These are phyloP conservation scores for Inonotus hispidus DNA, from an alignment of 1,284 basidiomycete species.

Conservation along the genomic window DNA sequence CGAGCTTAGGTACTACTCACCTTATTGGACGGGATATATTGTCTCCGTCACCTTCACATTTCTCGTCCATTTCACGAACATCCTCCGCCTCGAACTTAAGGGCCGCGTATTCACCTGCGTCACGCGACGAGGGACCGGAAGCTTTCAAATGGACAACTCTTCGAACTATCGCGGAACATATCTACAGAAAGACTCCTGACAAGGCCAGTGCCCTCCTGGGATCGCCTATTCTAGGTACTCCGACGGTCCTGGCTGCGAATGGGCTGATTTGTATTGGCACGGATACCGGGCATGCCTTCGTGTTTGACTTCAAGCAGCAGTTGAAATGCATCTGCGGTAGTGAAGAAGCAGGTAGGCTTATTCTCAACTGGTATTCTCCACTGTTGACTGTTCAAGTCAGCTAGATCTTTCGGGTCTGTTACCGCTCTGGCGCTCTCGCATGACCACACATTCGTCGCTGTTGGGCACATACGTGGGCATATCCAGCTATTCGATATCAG, in stretches of 20 bases:
- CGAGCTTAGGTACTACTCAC: conserved; percentile 40
- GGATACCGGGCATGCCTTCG: conserved; percentile 68
- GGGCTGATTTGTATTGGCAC: conserved; percentile 91
- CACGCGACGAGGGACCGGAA: conserved; percentile 39
- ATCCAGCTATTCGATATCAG: conserved; percentile 86
- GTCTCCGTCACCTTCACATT: conserved; percentile 57
- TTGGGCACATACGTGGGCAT: conserved; percentile 83
- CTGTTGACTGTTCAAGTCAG: conserved; percentile 32
- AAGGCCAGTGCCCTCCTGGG: conserved; percentile 63
- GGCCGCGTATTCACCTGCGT: conserved; percentile 25
- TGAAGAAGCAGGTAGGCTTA: conserved; percentile 54
- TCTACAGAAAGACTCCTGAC: conserved; percentile 49
- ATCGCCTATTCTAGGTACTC: conserved; percentile 50
- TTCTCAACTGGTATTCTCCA: conserved; percentile 8
- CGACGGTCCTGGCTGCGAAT: conserved; percentile 81
- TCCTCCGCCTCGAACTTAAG: conserved; percentile 59
- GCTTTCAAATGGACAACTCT: conserved; percentile 80
- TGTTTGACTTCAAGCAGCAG: conserved; percentile 90
- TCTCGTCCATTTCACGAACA: conserved; percentile 64
- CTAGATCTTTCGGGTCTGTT: conserved; percentile 67
- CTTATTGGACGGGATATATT: conserved; percentile 38
- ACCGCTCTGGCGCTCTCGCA: conserved; percentile 89
- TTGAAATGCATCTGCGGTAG: conserved; percentile 75
- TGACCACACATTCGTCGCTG: conserved; percentile 90
- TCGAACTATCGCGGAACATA: conserved; percentile 47